A percentile compares a stretch with the other conserved stretches of the same genome.
These are phyloP conservation scores for Globisporangium orthogonon DNA, from an alignment of 352 stramenopile species.

Conservation along the genomic window DNA sequence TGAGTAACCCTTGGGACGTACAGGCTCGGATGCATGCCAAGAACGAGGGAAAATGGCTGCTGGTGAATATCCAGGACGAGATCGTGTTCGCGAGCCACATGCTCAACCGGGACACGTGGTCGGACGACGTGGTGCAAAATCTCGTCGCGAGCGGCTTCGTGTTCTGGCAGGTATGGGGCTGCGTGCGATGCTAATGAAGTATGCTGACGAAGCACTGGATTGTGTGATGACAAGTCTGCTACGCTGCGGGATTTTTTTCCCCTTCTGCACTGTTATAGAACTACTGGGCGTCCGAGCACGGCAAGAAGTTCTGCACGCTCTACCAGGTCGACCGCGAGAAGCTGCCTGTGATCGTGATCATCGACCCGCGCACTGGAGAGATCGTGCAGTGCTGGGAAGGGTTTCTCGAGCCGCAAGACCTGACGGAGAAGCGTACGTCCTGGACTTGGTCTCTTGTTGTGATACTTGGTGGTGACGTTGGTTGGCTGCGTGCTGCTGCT, in stretches of 20 bases:
- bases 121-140: conserved; percentile 93
- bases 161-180: conserved; percentile 86
- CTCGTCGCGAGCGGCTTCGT: conserved; percentile 92
- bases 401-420: conserved; percentile 57
- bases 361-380: conserved; percentile 71
- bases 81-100: conserved; percentile 93
- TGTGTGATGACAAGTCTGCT: too few relatives aligned
- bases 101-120: conserved; percentile 95
- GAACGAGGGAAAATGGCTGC: conserved; percentile 86
- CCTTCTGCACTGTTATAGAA: conserved; percentile 25
- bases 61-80: conserved; percentile 94
- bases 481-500: conserved; percentile 1
- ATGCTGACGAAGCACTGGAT: too few relatives aligned
- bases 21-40: conserved; percentile 73
- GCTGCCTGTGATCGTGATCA: conserved; percentile 66
- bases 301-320: conserved; percentile 78
- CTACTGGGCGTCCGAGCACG: conserved; percentile 71
- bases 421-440: conserved; percentile 70
- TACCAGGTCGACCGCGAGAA: conserved; percentile 71
- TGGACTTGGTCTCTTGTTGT: background rate
- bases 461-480: background rate
- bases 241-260: too few relatives aligned
- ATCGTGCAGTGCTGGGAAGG: conserved; percentile 60
- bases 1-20: too few relatives aligned
- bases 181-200: background rate